A percentile compares a stretch with the other conserved stretches of the same genome.
These are phyloP conservation scores for Colletotrichum brevisporum DNA, from an alignment of 2,329 filamentous ascomycete species.

Conservation along the genomic window DNA sequence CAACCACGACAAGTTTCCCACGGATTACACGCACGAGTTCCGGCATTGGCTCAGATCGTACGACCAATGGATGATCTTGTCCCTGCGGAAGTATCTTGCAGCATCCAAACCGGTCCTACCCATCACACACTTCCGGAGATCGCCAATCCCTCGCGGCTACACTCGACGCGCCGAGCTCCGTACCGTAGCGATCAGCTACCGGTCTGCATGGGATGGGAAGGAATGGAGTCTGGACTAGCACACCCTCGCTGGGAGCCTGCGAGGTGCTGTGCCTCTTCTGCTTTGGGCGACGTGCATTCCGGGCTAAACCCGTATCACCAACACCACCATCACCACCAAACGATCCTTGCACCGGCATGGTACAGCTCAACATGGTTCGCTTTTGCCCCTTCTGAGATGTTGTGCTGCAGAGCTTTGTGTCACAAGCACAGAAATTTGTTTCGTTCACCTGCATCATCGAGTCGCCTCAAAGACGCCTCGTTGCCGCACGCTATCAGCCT, in stretches of 20 bases:
- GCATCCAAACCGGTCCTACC: conserved; percentile 23
- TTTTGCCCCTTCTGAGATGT: conserved; percentile 15
- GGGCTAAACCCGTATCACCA: conserved; percentile 37
- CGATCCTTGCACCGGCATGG: conserved; percentile 32
- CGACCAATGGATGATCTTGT: conserved; percentile 32
- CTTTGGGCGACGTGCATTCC: conserved; percentile 38
- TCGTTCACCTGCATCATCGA: conserved; percentile 41
- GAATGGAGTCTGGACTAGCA: conserved; percentile 5
- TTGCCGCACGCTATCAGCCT: conserved; percentile 35
- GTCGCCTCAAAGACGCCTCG: conserved; percentile 34
- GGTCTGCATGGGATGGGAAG: conserved; percentile 24
- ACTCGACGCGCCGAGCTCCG: conserved; percentile 23
- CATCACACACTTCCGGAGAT: conserved; percentile 32
- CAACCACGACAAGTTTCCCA: neutral
- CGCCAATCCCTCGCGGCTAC: conserved; percentile 25
- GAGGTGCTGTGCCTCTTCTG: conserved; percentile 33
- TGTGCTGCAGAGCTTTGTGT: conserved; percentile 38
- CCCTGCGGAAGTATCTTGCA: conserved; percentile 29
- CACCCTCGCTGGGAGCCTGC: conserved; percentile 15
- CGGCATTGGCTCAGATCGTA: conserved; percentile 31
- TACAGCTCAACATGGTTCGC: conserved; percentile 33
- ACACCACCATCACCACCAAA: conserved; percentile 14
- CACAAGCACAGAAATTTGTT: conserved; percentile 24
- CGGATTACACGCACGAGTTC: conserved; percentile 20
- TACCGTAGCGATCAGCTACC: conserved; percentile 37